Evolutionary conservation across 2,329 filamentous ascomycete species (phyloP), one percentile per base, ranked within the genome.

Genomic region (Botrytis paeoniae): DNA sequence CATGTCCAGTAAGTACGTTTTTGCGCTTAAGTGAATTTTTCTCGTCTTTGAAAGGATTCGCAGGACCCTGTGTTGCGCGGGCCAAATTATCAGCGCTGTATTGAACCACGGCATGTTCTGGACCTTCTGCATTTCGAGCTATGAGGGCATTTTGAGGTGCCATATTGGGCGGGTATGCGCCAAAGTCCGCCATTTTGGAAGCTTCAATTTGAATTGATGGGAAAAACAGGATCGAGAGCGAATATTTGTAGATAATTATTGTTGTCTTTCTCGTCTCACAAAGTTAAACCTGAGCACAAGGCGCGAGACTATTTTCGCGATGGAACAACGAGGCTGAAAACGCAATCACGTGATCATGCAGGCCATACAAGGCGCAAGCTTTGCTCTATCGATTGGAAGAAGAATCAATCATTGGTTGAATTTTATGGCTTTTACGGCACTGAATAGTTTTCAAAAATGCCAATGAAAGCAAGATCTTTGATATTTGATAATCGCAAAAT

Each of bases 1-100:
- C 96, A 78, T 89, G 92, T 18, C 96, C 96, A 0, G 96, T 98
- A 18, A 93, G 86, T 1, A 95, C 87, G 75, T 94, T 95, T 80
- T 95, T 95, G 74, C 93, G 89, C 83, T 95, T 95, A 74, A 90
- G 81, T 1, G 83, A 82, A 66, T 84, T 88, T 32, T 86, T 82
- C 41, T 89, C 86, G 76, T 91, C 86, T 80, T 89, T 90, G 82
- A 93, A 95, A 1, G 93, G 93, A 79, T 95, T 95, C 37, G 86
- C 83, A 51, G 93, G 93, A 0, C 93, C 93, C 74, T 90, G 83
- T 14, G 85, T 83, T 1, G 91, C 88, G 73, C 89, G 87, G 64
- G 89, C 87, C 59, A 95, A 85, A 78, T 93, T 90, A 77, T 93
- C 90, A 77, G 91, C 92, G n/a, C 91, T 91, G 80, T 91, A 91